Evolutionary conservation across 345 rosid genomes (phyloP), one percentile per base, ranked within the genome.

Genomic region (Gossypium raimondii): DNA sequence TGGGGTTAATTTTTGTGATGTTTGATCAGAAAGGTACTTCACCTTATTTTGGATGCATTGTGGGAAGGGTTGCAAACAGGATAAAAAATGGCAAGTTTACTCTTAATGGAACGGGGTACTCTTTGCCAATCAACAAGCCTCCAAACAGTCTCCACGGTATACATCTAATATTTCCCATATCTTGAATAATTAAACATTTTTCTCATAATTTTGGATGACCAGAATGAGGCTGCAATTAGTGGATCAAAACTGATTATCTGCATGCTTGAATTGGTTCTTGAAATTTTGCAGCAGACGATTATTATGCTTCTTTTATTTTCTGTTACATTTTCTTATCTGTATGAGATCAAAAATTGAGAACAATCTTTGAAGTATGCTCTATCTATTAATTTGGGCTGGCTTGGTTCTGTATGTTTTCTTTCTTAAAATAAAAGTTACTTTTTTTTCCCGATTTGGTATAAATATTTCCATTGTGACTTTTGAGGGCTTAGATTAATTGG

Each of bases 101-200:
- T 64, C 88, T 95, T 0, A 80, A 92, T 73, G 98, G 98, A 58
- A 82, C 83, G 10, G 82, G 89, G 11, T 89, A 91, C 79, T 77
- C 88, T 34, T 80, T 95, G 83, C 92, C 97, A 7, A 77, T 95
- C 73, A 95, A 95, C 89, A 90, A 78, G 78, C 93, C 96, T 44
- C 99, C 99, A 38, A 91, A 91, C 78, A 92, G 99, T 73, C 94
- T 95, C 73, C 99, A 93, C 20, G 99, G 98, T 94, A 82, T 81
- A 74, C n/a, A 38, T 48, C 69, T 52, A 34, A 62, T 62, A 7
- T 27, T 60, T 60, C 11, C 44, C 65, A 25, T 27, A n/a, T 60
- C 43, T 59, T 11, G 9, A 59, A 25, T 59, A 12, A 25, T 9
- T 22, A 59, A 12, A 59, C 2, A 3, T 1, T 12, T 59, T 60